phyloP scores from a whole-genome alignment of 352 stramenopile species.

The Blastocystis sp. region DNA sequence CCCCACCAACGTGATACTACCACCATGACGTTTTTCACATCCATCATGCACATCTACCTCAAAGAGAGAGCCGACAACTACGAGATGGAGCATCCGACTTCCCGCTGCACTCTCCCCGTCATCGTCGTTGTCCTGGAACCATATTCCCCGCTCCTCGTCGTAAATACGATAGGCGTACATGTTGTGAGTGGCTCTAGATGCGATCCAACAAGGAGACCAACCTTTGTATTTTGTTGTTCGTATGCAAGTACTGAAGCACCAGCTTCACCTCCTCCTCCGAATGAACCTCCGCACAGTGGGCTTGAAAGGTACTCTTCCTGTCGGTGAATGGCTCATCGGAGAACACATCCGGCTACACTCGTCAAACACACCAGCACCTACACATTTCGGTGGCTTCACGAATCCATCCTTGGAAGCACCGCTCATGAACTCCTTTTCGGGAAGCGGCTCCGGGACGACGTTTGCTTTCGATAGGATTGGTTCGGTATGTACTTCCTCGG shows the following conservation, averaged over 20 bases:
- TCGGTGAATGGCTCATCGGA: constrained; percentile 42
- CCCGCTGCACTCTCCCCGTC: constrained; percentile 60
- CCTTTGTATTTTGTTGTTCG: constrained; percentile 52
- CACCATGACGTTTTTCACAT: constrained; percentile 60
- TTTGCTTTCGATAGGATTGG: neutral
- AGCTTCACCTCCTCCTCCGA: constrained; percentile 30
- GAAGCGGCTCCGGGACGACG: neutral
- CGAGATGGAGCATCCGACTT: constrained; percentile 54
- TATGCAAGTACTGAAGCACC: constrained; percentile 44
- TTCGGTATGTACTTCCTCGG: neutral
- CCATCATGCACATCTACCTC: constrained; percentile 58
- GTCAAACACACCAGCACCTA: neutral
- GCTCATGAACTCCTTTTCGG: constrained; percentile 9
- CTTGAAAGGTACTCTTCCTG: constrained; percentile 52
- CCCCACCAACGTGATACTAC: constrained; percentile 62
- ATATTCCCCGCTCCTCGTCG: constrained; percentile 34
- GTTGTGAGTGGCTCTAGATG: constrained; percentile 61
- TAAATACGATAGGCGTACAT: constrained; percentile 62
- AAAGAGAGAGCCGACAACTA: neutral
- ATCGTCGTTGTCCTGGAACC: constrained; percentile 61
- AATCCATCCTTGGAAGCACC: neutral
- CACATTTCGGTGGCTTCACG: neutral
- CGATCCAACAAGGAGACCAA: neutral
- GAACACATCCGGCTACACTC: constrained; percentile 34
- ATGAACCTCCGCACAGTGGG: constrained; percentile 51